Conservation (phyloP, 2,329 filamentous ascomycete genomes). For the Chaetomium strumarium region DNA sequence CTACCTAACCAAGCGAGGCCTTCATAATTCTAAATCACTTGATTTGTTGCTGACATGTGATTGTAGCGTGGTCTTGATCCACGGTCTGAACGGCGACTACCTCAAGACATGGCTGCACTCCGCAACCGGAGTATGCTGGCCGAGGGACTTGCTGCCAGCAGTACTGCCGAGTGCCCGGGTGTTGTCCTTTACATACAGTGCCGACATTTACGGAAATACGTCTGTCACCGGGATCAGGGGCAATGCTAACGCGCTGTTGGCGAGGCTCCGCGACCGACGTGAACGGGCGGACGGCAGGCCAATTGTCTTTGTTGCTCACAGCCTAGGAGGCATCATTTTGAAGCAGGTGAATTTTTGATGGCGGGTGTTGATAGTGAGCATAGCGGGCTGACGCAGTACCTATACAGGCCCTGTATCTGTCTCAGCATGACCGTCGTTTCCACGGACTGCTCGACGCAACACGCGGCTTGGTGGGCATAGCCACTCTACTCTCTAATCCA, state of each 20-base stretch:
- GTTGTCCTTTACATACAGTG: constrained; percentile 6
- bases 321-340: constrained; percentile 3
- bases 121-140: not conserved
- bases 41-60: not conserved
- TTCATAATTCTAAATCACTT: too few species aligned
- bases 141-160: not conserved
- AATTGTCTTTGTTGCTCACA: constrained; percentile 6
- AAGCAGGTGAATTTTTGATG: not conserved
- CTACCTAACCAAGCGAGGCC: too few species aligned
- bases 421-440: too few species aligned
- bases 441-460: not conserved
- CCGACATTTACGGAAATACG: not conserved
- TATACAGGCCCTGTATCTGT: too few species aligned
- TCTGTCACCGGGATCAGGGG: not conserved
- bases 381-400: too few species aligned
- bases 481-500: too few species aligned
- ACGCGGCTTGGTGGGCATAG: not conserved
- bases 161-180: not conserved
- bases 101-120: constrained; percentile 3
- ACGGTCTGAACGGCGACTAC: constrained; percentile 6
- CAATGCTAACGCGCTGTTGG: not conserved
- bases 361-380: not conserved
- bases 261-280: not conserved
- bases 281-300: not conserved
- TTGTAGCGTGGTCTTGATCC: constrained; percentile 1